phyloP scores from a whole-genome alignment of 1,139 yeast species.

The Suhomyces terraborum region DNA sequence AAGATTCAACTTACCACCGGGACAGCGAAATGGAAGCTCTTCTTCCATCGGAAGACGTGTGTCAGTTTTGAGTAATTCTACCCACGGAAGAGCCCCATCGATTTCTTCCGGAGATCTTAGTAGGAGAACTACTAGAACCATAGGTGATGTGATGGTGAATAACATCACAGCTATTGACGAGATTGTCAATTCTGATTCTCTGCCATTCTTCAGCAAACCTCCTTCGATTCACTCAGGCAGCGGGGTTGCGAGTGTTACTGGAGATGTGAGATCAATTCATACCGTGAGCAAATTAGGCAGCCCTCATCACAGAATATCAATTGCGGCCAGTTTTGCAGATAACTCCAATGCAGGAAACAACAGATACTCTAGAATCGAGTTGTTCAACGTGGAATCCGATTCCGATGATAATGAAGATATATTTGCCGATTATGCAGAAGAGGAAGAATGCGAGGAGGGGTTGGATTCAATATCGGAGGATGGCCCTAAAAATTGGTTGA shows the following conservation, averaged over 20 bases:
- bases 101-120: conserved; percentile 25
- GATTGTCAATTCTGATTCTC: conserved; percentile 36
- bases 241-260: conserved; percentile 7
- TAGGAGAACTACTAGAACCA: conserved; percentile 37
- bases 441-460: conserved; percentile 24
- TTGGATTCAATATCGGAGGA: conserved; percentile 27
- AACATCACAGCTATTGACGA: conserved; percentile 62
- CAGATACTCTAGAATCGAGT: conserved; percentile 52
- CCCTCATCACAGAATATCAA: conserved; percentile 32
- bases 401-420: conserved; percentile 46
- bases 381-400: conserved; percentile 47
- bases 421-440: conserved; percentile 23
- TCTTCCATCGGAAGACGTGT: conserved; percentile 26
- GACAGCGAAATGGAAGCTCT: conserved; percentile 23
- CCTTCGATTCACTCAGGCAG: conserved; percentile 22
- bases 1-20: conserved; percentile 31
- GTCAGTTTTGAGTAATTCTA: conserved; percentile 28
- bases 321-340: conserved; percentile 38
- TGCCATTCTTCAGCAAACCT: conserved; percentile 19
- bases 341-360: conserved; percentile 27
- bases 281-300: conserved; percentile 6
- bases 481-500: conserved; percentile 81
- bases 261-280: conserved; percentile 12
- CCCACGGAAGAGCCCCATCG: conserved; percentile 24
- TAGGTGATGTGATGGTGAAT: conserved; percentile 69